phyloP scores from a whole-genome alignment of 2,329 filamentous ascomycete genomes.

The Ceratocystis lukuohia region DNA sequence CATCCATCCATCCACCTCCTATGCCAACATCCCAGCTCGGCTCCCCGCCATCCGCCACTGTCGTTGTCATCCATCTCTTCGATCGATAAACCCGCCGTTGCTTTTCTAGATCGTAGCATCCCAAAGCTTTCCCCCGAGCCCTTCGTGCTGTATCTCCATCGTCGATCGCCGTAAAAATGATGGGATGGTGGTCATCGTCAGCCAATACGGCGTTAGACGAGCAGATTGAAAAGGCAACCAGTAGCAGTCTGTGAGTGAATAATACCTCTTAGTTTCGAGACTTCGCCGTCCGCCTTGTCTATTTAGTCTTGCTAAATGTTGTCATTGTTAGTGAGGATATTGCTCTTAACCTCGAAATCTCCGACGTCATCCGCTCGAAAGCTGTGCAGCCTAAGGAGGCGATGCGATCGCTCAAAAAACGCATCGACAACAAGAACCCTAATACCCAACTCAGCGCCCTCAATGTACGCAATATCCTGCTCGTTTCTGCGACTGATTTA shows the following conservation, averaged over 20 bases:
- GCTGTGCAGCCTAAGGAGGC: slow-evolving; percentile 95
- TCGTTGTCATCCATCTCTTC: neutral
- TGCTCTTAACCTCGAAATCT: slow-evolving; percentile 93
- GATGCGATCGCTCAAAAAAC: slow-evolving; percentile 87
- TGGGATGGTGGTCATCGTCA: slow-evolving; percentile 95
- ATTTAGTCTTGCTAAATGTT: neutral
- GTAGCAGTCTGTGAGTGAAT: slow-evolving; percentile 67
- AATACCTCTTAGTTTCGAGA: neutral
- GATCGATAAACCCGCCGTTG: neutral
- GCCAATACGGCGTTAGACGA: slow-evolving; percentile 85
- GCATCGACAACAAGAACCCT: slow-evolving; percentile 94
- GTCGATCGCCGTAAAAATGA: slow-evolving; percentile 39
- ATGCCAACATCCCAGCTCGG: neutral
- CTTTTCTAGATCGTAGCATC: neutral
- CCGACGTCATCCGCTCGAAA: slow-evolving; percentile 92
- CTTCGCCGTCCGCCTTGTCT: neutral
- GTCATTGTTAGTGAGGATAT: slow-evolving; percentile 67
- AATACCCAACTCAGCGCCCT: slow-evolving; percentile 93
- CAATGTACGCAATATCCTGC: slow-evolving; percentile 44
- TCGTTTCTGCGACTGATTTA: neutral
- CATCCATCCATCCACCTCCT: neutral
- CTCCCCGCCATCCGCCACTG: neutral
- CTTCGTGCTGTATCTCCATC: neutral
- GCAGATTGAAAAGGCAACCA: slow-evolving; percentile 90
- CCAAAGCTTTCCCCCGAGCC: neutral